Conservation (phyloP, 306 rosid genomes). For the Fagus crenata region DNA sequence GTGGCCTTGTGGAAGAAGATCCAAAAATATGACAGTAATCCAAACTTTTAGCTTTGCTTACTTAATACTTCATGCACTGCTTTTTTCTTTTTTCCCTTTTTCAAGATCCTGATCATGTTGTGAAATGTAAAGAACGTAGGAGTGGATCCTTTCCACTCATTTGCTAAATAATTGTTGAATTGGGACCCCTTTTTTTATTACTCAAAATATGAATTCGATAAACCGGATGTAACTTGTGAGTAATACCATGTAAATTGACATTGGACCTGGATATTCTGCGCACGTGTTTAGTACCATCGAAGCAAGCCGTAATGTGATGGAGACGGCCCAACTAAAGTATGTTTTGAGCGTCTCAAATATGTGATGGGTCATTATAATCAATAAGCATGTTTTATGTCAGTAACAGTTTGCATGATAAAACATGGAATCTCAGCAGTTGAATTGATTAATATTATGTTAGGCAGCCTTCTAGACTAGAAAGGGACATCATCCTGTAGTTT, state of each 20-base stretch:
- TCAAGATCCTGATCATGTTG: too few species aligned
- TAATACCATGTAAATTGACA: background rate
- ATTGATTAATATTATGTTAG: background rate
- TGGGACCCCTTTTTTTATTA: too few species aligned
- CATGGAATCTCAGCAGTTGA: background rate
- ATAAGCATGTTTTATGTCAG: background rate
- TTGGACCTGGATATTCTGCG: background rate
- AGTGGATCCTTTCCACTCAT: too few species aligned
- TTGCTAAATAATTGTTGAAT: too few species aligned
- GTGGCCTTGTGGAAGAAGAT: too few species aligned
- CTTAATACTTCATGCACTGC: too few species aligned
- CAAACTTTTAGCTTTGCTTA: too few species aligned
- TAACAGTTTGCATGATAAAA: background rate
- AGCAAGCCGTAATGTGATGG: slow-evolving; percentile 18
- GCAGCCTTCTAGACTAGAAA: background rate
- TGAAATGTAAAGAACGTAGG: too few species aligned
- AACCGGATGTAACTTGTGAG: too few species aligned
- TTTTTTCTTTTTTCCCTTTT: too few species aligned
- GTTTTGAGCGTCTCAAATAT: background rate
- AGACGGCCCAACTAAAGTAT: slow-evolving; percentile 31
- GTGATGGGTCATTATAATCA: background rate
- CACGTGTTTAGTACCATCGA: background rate
- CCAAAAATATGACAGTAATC: too few species aligned
- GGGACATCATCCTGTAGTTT: background rate
- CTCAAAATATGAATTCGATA: too few species aligned